phyloP scores from a whole-genome alignment of 495 filamentous ascomycete genomes.

The Neurospora sublineolata region DNA sequence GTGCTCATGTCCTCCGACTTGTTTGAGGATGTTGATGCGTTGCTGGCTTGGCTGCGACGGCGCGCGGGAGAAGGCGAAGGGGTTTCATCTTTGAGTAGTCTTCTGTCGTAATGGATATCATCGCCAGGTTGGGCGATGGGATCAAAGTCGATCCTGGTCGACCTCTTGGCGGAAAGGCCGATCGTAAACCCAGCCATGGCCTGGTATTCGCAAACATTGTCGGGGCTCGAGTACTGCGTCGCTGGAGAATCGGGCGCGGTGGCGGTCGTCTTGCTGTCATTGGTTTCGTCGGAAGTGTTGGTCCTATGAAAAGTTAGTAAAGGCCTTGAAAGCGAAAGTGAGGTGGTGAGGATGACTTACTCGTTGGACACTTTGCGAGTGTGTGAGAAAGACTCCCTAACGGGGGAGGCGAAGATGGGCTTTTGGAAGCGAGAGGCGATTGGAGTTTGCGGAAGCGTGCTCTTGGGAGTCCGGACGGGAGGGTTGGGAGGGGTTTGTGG shows the following conservation, averaged over 20 bases:
- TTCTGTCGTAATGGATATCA: not conserved
- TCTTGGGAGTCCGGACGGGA: not conserved
- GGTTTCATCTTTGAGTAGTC: not conserved
- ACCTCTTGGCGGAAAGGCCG: not conserved
- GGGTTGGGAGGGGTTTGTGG: not conserved
- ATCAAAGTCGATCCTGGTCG: rapidly evolving
- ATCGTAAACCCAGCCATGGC: not conserved
- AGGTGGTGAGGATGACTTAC: not conserved
- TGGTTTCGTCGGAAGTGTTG: rapidly evolving
- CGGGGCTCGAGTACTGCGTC: rapidly evolving
- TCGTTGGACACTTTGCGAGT: not conserved
- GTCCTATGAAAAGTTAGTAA: not conserved
- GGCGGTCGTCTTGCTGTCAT: not conserved
- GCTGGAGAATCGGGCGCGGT: not conserved
- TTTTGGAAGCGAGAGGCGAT: rapidly evolving
- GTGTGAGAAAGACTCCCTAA: not conserved
- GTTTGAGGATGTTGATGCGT: not conserved
- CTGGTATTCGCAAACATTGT: not conserved
- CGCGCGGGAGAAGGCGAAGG: not conserved
- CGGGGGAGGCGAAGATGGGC: not conserved
- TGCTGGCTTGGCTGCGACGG: rapidly evolving
- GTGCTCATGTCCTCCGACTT: not conserved
- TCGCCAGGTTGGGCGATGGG: not conserved
- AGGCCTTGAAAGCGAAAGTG: not conserved
- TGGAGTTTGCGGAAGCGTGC: not conserved